Evolutionary conservation across 768 basidiomycete genomes (phyloP), one percentile per base, ranked within the genome.

Genomic region (Leccinum disarticulatum): DNA sequence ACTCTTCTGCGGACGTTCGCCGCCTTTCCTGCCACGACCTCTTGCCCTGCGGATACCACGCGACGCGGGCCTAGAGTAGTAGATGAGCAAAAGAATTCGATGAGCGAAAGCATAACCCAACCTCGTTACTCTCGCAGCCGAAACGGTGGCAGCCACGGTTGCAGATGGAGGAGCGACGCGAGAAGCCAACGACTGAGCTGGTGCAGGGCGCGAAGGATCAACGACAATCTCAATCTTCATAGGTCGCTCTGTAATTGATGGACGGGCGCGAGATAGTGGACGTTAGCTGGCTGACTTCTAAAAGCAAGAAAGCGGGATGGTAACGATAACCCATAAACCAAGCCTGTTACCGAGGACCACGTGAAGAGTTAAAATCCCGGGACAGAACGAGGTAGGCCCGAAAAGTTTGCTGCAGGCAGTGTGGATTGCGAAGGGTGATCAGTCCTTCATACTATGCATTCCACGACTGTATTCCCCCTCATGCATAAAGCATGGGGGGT

Each of bases 201-300:
- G 76, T 6, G 84, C 80, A 17, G 87, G 78, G 46, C 83, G 82
- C 49, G 87, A 81, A 14, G 93, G 93, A 78, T 96, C 93, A 72
- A 96, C 83, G 48, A 98, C 86, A 64, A 98, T 93, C 82, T 99
- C 96, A 64, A 98, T 95, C 82, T 95, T 96, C 95, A 98, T 97
- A 19, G 93, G 91, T 66, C 92, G 91, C 82, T 92, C 96, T 98
- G 71, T 75, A 76, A 73, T 70, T 66, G 73, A 66, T 60, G 68
- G 64, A 69, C 64, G 74, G 54, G 58, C 60, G 77, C 69, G 59
- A 41, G 68, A 76, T 64, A 76, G 70, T 72, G 63, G 68, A 66
- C 60, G 57, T 72, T 64, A 74, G 73, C 68, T 66, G 74, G 70
- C 61, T 69, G 72, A 72, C 68, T 66, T 68, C 68, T 66, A 70